Base-by-base conservation (phyloP, 805 yeast genomes). In the Clavispora vitiphila region DNA sequence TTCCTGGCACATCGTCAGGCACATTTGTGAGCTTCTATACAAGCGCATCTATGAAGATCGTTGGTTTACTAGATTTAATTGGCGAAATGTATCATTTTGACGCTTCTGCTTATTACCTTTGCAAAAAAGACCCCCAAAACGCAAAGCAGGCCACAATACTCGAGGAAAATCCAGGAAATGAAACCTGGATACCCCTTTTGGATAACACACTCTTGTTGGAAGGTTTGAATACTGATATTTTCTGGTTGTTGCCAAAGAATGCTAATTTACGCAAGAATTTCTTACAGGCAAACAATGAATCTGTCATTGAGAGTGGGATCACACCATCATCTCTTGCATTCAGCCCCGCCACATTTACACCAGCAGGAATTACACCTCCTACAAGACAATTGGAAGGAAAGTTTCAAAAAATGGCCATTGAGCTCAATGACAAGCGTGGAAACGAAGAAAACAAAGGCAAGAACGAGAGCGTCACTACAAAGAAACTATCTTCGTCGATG, bases 71-170 rank as follows among this genome's bases (percentile, higher is more conserved):
- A 16, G 53, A 50, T 30, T 42, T 49, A 42, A 50, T 66, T 39
- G 65, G 73, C 50, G 30, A 48, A 20, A 56, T 56, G 29, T 52
- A 56, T 22, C 59, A 60, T 19, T 52, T 68, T 19, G 61, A 61
- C 29, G 47, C 60, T 3, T 29, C 54, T 0, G 54, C 51, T 34
- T 67, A 60, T 44, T 48, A 43, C 32, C 54, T 68, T 16, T 57
- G 54, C 19, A 54, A 56, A 24, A 39, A 53, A 2, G 47, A 40
- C 5, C 21, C 34, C 4, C 25, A 12, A 14, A 37, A 22, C 6
- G 27, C 29, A 3, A 25, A 35, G 5, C 12, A 38, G 12, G 14
- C 43, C 9, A 39, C 42, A 31, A 31, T 41, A 35, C 30, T 22
- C 32, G 38, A 19, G 25, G 38, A 22, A 15, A 31, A 23, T 9